phyloP scores from a whole-genome alignment of 257 asterid species.

The Solanum microdontum region DNA sequence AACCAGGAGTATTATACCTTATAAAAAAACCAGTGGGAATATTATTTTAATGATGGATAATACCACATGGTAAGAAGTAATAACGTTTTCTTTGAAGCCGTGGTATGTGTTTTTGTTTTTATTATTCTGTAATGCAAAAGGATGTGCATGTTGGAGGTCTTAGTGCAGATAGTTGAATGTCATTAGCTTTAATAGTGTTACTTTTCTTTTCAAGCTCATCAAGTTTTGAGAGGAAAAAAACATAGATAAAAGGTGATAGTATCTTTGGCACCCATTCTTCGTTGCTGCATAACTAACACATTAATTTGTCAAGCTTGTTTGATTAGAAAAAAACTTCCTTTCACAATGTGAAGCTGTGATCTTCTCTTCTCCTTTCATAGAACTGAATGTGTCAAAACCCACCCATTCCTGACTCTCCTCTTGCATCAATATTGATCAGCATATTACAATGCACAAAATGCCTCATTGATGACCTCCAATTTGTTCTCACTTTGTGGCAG shows the following conservation, averaged over 20 bases:
- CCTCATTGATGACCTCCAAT: not conserved
- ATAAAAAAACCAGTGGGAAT: not conserved
- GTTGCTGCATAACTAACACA: not conserved
- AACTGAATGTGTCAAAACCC: not conserved
- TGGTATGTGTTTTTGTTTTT: not conserved
- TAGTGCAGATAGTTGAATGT: not conserved
- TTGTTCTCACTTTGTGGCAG: constrained; percentile 26
- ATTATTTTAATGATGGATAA: not conserved
- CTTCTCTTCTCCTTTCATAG: not conserved
- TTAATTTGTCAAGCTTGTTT: not conserved
- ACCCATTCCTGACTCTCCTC: not conserved
- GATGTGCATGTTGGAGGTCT: not conserved
- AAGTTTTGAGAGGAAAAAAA: not conserved
- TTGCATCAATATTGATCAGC: not conserved
- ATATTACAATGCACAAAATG: not conserved
- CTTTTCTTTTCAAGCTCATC: not conserved
- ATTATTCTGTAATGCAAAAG: not conserved
- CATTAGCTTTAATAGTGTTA: not conserved
- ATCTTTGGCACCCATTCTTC: not conserved
- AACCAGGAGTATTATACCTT: not conserved
- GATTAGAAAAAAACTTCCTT: not conserved
- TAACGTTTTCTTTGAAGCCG: not conserved
- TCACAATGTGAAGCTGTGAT: not conserved
- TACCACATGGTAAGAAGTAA: not conserved
- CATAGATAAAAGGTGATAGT: not conserved